These are phyloP conservation scores for Pseudofabraea citricarpa DNA, from an alignment of 2,329 filamentous ascomycete species.

Conservation along the genomic window DNA sequence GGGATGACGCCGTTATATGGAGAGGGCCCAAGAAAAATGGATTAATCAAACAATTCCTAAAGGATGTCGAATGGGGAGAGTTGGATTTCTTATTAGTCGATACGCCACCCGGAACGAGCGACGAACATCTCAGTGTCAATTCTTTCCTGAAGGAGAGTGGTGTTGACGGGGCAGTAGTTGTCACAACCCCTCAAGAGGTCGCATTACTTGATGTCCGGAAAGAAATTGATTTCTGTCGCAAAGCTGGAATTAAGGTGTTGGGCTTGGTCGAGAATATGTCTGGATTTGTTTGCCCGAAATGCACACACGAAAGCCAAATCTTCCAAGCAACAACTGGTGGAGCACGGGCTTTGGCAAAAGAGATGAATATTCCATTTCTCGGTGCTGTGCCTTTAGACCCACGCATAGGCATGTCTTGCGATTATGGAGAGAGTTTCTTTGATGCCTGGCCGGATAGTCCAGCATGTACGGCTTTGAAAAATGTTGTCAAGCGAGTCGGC, in stretches of 20 bases:
- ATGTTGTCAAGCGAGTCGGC: conserved; percentile 71
- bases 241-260: conserved; percentile 83
- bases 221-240: conserved; percentile 95
- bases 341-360: conserved; percentile 71
- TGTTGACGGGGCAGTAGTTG: conserved; percentile 87
- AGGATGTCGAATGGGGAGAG: conserved; percentile 97
- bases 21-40: conserved; percentile 98
- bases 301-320: conserved; percentile 76
- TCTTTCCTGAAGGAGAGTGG: conserved; percentile 85
- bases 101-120: conserved; percentile 90
- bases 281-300: conserved; percentile 92
- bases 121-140: conserved; percentile 94
- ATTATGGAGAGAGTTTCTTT: conserved; percentile 96
- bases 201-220: conserved; percentile 88
- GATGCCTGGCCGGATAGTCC: conserved; percentile 92
- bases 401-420: conserved; percentile 90
- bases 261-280: conserved; percentile 98
- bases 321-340: conserved; percentile 91
- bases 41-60: conserved; percentile 94
- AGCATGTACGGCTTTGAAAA: conserved; percentile 75
- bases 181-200: conserved; percentile 95
- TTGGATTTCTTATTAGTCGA: conserved; percentile 91
- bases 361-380: conserved; percentile 84
- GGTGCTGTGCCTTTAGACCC: conserved; percentile 90
- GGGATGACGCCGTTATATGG: conserved; percentile 97